Conservation (phyloP, 805 yeast species). For the Yamadazyma olivae region DNA sequence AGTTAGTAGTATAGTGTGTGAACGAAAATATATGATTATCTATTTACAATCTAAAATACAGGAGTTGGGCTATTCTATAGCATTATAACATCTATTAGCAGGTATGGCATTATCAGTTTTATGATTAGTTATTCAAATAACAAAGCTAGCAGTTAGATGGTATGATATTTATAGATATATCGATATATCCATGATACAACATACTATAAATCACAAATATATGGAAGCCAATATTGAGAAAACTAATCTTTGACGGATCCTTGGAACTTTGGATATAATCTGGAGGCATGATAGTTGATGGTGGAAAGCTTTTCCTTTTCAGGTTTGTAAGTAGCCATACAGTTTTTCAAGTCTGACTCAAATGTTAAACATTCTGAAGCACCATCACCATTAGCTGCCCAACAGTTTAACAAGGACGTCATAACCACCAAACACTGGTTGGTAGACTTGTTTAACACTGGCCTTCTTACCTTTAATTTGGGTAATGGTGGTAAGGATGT, state of each 20-base stretch:
- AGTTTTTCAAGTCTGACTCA: constrained; percentile 67
- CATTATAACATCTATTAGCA: too few species aligned
- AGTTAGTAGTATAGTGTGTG: too few species aligned
- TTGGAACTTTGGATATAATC: constrained; percentile 55
- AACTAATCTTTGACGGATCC: constrained; percentile 37
- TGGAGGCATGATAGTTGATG: constrained; percentile 53
- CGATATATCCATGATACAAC: too few species aligned
- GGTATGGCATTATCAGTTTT: too few species aligned
- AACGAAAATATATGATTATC: too few species aligned
- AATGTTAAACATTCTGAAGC: constrained; percentile 59
- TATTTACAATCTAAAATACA: constrained; percentile 1
- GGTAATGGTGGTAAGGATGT: constrained; percentile 67
- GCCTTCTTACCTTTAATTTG: constrained; percentile 65
- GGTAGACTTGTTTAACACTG: constrained; percentile 53
- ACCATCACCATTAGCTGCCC: constrained; percentile 95
- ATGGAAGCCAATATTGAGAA: too few species aligned
- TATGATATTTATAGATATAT: too few species aligned
- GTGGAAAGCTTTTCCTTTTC: constrained; percentile 42
- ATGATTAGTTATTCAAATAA: too few species aligned
- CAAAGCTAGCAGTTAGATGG: too few species aligned
- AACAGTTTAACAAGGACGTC: constrained; percentile 85
- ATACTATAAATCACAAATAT: too few species aligned
- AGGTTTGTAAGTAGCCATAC: constrained; percentile 55
- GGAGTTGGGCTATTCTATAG: too few species aligned
- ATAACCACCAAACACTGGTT: constrained; percentile 77